Evolutionary conservation across 139 green algal species (phyloP).

Genomic region (Chlorella sp.): DNA sequence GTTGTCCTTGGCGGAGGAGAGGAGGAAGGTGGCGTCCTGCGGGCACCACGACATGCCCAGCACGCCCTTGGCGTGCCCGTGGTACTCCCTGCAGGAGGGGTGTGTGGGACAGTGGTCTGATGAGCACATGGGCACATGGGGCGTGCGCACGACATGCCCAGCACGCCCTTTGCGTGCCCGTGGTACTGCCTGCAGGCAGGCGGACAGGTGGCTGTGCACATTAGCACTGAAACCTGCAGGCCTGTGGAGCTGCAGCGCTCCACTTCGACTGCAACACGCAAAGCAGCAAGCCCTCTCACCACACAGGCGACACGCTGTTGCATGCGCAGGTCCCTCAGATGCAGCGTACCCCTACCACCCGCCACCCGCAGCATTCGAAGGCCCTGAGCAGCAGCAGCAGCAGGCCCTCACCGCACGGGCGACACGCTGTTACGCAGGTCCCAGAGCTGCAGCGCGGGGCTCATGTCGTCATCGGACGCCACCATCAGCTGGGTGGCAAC

Average conservation of each 20-base stretch:
- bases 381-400: no score
- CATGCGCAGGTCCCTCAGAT: no score
- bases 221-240: no score
- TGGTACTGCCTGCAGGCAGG: constrained; percentile 75
- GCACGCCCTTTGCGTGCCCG: constrained; percentile 88
- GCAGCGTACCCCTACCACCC: no score
- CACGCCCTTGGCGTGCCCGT: constrained; percentile 88
- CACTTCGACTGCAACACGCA: no score
- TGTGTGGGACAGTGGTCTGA: no score
- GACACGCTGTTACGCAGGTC: constrained; percentile 94
- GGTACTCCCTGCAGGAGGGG: constrained; percentile 73
- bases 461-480: constrained; percentile 92
- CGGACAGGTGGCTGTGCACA: no score
- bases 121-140: no score
- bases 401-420: constrained; percentile 57
- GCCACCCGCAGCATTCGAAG: no score
- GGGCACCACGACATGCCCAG: constrained; percentile 92
- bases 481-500: constrained; percentile 95
- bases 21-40: constrained; percentile 89
- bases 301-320: no score
- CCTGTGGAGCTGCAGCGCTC: no score
- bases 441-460: constrained; percentile 92
- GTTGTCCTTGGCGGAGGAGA: constrained; percentile 94
- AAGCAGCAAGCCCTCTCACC: no score
- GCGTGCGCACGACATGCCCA: constrained; percentile 84